Conservation (phyloP, 2,329 filamentous ascomycete genomes). For the Pseudofabraea citricarpa region DNA sequence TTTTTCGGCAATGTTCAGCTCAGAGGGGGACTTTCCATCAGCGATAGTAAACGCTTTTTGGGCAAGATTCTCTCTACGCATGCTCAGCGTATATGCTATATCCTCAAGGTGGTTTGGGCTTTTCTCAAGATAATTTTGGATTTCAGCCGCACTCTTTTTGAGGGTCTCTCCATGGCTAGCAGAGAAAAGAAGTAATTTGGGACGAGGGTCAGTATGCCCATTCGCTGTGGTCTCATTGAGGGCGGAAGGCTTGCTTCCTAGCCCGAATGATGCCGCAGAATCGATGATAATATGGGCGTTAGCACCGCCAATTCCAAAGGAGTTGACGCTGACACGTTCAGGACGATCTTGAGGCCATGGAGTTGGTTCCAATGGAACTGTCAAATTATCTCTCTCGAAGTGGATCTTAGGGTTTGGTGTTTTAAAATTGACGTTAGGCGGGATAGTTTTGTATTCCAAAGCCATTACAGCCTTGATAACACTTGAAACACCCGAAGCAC, state of each 20-base stretch:
- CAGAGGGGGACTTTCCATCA: neutral
- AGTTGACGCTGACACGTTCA: conserved; percentile 16
- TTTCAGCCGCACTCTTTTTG: neutral
- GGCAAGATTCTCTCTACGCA: neutral
- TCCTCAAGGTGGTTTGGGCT: neutral
- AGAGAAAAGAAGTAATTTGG: neutral
- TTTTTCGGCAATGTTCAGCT: conserved; percentile 25
- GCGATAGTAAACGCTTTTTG: neutral
- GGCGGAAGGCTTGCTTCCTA: neutral
- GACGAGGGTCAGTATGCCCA: neutral
- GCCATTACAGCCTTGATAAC: conserved; percentile 14
- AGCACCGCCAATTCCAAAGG: conserved; percentile 18
- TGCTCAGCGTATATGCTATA: neutral
- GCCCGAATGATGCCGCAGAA: neutral
- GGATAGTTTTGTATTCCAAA: conserved; percentile 17
- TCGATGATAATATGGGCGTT: conserved; percentile 13
- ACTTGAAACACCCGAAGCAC: conserved; percentile 14
- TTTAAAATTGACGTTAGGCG: conserved; percentile 19
- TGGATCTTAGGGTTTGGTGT: conserved; percentile 26
- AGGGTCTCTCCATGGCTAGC: neutral
- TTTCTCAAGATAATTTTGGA: neutral
- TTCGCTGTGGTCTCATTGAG: neutral
- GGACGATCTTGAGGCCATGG: conserved; percentile 6
- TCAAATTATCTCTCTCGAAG: neutral
- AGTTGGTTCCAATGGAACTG: conserved; percentile 1